A percentile compares a stretch with the other conserved stretches of the same genome.
phyloP scores from a whole-genome alignment of 495 filamentous ascomycete genomes.

The Hyaloscypha variabilis region DNA sequence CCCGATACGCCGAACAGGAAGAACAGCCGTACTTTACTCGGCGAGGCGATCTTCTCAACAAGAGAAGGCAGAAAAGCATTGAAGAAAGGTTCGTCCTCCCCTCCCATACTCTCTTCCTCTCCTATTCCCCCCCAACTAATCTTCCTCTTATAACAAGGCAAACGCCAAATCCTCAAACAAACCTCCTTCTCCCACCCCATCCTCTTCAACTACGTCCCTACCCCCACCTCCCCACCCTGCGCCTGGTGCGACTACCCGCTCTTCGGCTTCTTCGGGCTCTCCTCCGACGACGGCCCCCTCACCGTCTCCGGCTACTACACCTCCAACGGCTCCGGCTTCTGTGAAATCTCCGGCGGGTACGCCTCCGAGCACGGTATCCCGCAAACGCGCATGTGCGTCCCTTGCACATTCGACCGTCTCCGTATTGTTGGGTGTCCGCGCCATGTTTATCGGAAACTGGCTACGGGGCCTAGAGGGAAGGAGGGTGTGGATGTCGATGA shows the following conservation, averaged over 20 bases:
- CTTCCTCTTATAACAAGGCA: neutral
- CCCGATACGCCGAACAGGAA: too few species aligned
- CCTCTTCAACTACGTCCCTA: slow-evolving; percentile 23
- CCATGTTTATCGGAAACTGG: too few species aligned
- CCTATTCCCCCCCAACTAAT: too few species aligned
- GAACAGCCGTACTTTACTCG: too few species aligned
- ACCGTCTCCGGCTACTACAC: slow-evolving; percentile 4
- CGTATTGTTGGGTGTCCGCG: too few species aligned
- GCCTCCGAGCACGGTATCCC: neutral
- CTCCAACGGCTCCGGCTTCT: slow-evolving; percentile 17
- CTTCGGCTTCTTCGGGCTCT: slow-evolving; percentile 23
- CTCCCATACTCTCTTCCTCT: too few species aligned
- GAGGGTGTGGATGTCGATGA: slow-evolving; percentile 1
- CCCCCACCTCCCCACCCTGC: slow-evolving; percentile 14
- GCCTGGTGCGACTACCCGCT: slow-evolving; percentile 22
- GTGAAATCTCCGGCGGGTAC: slow-evolving; percentile 22
- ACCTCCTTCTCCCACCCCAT: slow-evolving; percentile 27
- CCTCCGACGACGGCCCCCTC: neutral
- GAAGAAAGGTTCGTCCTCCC: neutral
- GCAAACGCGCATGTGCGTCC: slow-evolving; percentile 11
- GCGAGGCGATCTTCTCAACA: too few species aligned
- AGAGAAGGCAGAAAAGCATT: neutral
- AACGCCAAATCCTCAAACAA: slow-evolving; percentile 8
- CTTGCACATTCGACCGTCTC: neutral
- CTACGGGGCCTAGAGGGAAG: too few species aligned